Evolutionary conservation across 2,329 filamentous ascomycete genomes (phyloP).

Genomic region (Alternaria longipes): DNA sequence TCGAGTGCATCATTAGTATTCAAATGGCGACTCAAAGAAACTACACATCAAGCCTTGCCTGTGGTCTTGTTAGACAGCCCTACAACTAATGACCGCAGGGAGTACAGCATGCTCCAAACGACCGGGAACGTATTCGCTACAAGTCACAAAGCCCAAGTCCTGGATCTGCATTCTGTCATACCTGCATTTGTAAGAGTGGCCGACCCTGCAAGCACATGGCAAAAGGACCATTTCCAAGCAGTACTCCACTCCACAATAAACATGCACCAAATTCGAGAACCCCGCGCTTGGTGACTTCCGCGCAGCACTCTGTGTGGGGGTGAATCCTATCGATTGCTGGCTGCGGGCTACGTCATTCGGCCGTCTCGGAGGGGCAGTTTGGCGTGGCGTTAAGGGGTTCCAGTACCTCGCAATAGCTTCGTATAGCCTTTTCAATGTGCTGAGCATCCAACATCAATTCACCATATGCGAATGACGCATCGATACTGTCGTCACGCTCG

Average conservation of each 20-base stretch:
- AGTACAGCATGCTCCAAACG: background rate
- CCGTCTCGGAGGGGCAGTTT: conserved; percentile 48
- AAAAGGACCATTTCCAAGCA: conserved; percentile 5
- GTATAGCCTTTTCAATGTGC: conserved; percentile 81
- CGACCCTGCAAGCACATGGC: conserved; percentile 18
- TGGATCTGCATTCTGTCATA: conserved; percentile 21
- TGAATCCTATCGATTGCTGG: conserved; percentile 60
- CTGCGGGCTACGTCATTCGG: conserved; percentile 25
- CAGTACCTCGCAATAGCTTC: conserved; percentile 62
- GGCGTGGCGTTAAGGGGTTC: background rate
- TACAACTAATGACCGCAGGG: background rate
- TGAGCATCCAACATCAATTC: conserved; percentile 31
- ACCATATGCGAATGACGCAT: conserved; percentile 86
- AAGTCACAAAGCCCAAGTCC: conserved; percentile 9
- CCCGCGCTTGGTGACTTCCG: conserved; percentile 94
- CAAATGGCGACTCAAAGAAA: background rate
- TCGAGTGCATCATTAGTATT: background rate
- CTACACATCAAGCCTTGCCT: background rate
- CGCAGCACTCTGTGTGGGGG: conserved; percentile 94
- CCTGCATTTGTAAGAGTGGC: conserved; percentile 20
- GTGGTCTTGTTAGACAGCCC: background rate
- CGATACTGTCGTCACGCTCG: conserved; percentile 92
- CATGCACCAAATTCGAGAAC: background rate
- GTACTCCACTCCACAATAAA: conserved; percentile 7
- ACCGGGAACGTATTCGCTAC: background rate